Evolutionary conservation across 2,329 filamentous ascomycete genomes (phyloP), one percentile per base, ranked within the genome.

Genomic region (Fusarium denticulatum): DNA sequence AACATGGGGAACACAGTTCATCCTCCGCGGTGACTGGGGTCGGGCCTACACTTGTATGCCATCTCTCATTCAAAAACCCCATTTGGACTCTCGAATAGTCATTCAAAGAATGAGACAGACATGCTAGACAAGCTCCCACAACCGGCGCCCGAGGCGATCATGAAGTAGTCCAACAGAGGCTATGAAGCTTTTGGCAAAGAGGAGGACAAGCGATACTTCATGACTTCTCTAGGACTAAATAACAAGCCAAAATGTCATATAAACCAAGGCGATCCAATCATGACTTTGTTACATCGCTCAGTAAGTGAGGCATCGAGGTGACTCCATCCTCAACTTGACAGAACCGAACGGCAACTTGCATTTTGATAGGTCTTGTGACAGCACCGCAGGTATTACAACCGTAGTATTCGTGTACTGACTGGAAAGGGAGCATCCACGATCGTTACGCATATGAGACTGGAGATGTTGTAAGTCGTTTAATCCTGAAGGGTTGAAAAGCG

Each of bases 21-120:
- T 39, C 11, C 32, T 1, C 6, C 30, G 34, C 36, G 22, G 46
- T 36, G 16, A 32, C 40, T 39, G 66, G 75, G 72, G 53, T 37
- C 47, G 32, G 56, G 63, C 49, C 64, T 73, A 74, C 71, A 77
- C 69, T 78, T 78, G 68, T 77, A 76, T 74, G 45, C 52, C 45
- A 61, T 61, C 42, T 64, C 9, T 40, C 46, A 36, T 16, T 20
- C 20, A 24, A 20, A 9, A 18, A 40, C 39, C 39, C 43, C 5
- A n/a, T 45, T 22, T 36, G 42, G 30, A 39, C 20, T 45, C 56
- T 58, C 46, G 46, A 47, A 55, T 52, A 24, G 12, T 47, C 28
- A 46, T 69, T 57, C 47, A 63, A 34, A 39, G 45, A 15, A 30
- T 37, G 40, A 37, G 22, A 64, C 55, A 47, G 32, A 52, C 26